A percentile compares a stretch with the other conserved stretches of the same genome.
Conservation (phyloP, 352 stramenopile species). For the Phytophthora pisi region DNA sequence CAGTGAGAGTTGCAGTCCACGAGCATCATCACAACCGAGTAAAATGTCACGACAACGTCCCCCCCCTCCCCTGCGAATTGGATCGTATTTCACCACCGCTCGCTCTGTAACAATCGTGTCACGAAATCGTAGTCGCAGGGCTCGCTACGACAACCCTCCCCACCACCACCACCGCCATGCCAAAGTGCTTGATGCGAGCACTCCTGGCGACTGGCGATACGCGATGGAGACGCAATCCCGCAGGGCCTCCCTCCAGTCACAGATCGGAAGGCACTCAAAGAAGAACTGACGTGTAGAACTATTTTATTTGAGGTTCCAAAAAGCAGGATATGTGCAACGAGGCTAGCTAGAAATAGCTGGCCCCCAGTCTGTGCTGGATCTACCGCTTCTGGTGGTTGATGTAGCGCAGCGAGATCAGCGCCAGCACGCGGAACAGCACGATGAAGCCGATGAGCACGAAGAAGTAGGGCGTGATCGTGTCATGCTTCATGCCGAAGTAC, state of each 20-base stretch:
- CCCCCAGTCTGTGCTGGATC: neutral
- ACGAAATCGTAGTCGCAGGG: conserved; percentile 1
- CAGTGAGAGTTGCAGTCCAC: conserved; percentile 28
- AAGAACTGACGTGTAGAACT: too few relatives aligned
- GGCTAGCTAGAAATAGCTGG: neutral
- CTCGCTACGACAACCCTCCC: too few relatives aligned
- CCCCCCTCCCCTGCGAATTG: conserved; percentile 40
- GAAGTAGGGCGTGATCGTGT: conserved; percentile 31
- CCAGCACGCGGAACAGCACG: conserved; percentile 35
- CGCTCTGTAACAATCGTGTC: conserved; percentile 17
- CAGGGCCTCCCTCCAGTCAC: too few relatives aligned
- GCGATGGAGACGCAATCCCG: too few relatives aligned
- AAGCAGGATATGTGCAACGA: neutral
- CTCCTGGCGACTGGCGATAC: too few relatives aligned
- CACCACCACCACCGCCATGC: too few relatives aligned
- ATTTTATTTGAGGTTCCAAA: neutral
- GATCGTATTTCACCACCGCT: neutral
- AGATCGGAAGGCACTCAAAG: too few relatives aligned
- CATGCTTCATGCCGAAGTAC: conserved; percentile 31
- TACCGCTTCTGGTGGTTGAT: conserved; percentile 51
- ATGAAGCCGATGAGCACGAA: conserved; percentile 32
- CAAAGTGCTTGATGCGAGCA: too few relatives aligned
- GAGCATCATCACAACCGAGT: conserved; percentile 53
- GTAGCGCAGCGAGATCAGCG: conserved; percentile 40
- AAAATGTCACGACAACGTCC: conserved; percentile 43